Base-by-base conservation (phyloP, 768 basidiomycete species). In the Rhodotorula sphaerocarpa region DNA sequence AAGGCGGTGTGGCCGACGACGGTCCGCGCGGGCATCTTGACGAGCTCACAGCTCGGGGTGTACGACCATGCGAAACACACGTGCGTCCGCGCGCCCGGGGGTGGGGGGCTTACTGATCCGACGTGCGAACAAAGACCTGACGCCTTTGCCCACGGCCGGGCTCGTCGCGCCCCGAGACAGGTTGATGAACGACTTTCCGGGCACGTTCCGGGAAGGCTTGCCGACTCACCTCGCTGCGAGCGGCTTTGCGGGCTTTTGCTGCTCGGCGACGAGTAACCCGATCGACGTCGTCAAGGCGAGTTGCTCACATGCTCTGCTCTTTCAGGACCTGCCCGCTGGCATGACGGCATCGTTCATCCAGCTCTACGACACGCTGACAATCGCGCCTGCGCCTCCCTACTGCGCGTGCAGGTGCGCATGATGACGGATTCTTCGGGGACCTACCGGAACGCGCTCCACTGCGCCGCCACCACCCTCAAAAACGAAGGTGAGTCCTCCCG, bases 221-320 rank as follows among this genome's bases (percentile, higher is more conserved):
- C 54, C 39, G 45, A 70, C 71, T 1, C 71, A 72, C 42, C 44
- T 70, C 31, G 53, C 61, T 28, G 68, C 70, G 27, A 62, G 58
- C 39, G 71, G 65, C 0, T 57, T 70, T 21, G 71, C 71, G 12
- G 71, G 71, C 1, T 66, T 72, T 61, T 66, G 61, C 39, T 72
- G 71, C 45, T 65, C 63, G 5, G 59, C 59, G n/a, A 57, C 67
- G 5, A 69, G 62, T 43, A 59, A 59, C 47, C 63, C 57, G 41
- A 65, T 71, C 33, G 62, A 66, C 48, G 63, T 63, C 10, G 28
- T 67, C 52, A 69, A 69, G 47, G 67, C 61, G 55, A 20, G 59
- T 34, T 25, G 23, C 11, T 21, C 10, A 21, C 11, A 15, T 28
- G 27, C 23, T 9, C 39, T 28, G 39, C 50, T 23, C 47, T 36